These are phyloP conservation scores for Crotalaria pallida DNA, from an alignment of 306 rosid species.

Conservation along the genomic window DNA sequence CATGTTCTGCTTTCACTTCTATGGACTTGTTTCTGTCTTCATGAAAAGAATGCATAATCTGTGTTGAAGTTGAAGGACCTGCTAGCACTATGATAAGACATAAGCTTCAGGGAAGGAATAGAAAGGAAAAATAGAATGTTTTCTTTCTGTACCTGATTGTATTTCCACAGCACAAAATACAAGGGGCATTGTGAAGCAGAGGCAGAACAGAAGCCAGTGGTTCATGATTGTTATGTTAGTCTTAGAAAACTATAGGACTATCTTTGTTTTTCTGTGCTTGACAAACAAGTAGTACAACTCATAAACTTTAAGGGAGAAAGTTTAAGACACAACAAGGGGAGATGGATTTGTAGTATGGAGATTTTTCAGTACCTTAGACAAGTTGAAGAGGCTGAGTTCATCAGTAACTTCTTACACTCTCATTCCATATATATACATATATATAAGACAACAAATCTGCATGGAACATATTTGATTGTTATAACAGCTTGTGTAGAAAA, in stretches of 20 bases:
- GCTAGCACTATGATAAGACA: neutral
- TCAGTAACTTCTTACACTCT: neutral
- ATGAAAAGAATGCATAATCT: neutral
- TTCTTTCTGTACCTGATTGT: conserved; percentile 24
- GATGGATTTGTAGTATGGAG: neutral
- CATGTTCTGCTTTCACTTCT: conserved; percentile 19
- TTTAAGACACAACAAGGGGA: neutral
- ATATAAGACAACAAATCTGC: neutral
- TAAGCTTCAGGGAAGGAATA: neutral
- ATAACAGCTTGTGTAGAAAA: neutral
- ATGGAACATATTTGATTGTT: neutral
- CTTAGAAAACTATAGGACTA: neutral
- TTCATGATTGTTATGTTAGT: conserved; percentile 22
- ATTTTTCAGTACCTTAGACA: neutral
- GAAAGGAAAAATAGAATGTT: neutral
- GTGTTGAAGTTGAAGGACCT: conserved; percentile 15
- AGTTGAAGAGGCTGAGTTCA: conserved; percentile 1
- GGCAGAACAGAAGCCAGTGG: conserved; percentile 26
- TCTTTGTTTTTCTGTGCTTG: neutral
- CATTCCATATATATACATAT: neutral
- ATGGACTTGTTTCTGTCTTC: conserved; percentile 33
- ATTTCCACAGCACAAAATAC: conserved; percentile 7
- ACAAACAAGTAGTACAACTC: neutral
- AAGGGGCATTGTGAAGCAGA: conserved; percentile 22
- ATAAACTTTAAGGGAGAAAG: neutral